Base-by-base conservation (phyloP, 2,329 filamentous ascomycete species). In the Fusarium duplospermum region DNA sequence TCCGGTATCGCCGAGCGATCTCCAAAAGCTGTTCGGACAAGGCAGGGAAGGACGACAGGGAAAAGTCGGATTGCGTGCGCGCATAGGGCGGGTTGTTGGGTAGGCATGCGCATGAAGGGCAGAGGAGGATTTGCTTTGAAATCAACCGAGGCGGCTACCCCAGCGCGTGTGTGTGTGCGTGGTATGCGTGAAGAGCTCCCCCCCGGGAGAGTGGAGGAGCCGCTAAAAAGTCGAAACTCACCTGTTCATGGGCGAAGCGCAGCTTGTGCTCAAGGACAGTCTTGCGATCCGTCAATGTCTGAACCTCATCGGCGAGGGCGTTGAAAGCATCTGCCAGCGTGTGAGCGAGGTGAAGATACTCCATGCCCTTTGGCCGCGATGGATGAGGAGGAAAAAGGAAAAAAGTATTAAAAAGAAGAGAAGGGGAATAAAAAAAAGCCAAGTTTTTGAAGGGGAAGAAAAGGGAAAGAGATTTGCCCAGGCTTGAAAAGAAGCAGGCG, bases 261-360 rank as follows among this genome's bases (percentile, higher is more conserved):
- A 92, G 84, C 82, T 92, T 92, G 82, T 92, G 89, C 83, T 92
- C 90, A 68, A 92, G 83, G 64, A 92, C 88, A 31, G 88, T 91
- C 79, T 92, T 91, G 74, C 88, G 87, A 80, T 92, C 90, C 74
- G 88, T 88, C 79, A 92, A 81, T 64, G 85, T 86, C 82, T 92
- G 90, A 47, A 92, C 89, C 83, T 92, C 88, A 82, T 91, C 88
- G 76, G 90, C 90, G 65, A 92, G 85, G 64, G 89, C 85, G 81
- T 88, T 89, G 84, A 92, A 92, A 74, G 90, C 91, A 84, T 91
- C 88, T 74, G 89, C 86, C 80, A 92, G 84, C 76, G 87, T 90
- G 83, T 89, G 87, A 16, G 87, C 88, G 73, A 84, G 82, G 66
- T 83, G 81, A 65, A 80, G 76, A 73, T 83, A 78, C 76, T 81